A percentile compares a stretch with the other conserved stretches of the same genome.
phyloP scores from a whole-genome alignment of 305 asterid genomes.

The Fraxinus floribunda region DNA sequence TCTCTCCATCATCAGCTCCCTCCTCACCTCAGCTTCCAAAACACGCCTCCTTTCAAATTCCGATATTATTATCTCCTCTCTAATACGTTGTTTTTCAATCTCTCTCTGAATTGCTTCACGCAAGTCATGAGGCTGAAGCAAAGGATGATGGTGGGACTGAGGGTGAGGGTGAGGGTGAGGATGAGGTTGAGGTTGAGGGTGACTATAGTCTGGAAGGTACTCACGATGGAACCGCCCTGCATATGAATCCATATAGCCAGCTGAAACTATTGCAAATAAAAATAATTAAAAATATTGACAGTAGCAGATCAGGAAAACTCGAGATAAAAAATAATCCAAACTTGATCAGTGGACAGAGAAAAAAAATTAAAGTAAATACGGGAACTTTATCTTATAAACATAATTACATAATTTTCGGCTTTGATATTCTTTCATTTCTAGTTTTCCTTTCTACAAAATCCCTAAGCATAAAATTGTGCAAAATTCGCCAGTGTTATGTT shows the following conservation, averaged over 20 bases:
- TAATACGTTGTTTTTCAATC: conserved; percentile 58
- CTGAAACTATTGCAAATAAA: conserved; percentile 22
- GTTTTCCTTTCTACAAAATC: background rate
- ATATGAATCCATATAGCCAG: conserved; percentile 18
- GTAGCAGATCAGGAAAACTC: background rate
- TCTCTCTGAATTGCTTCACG: conserved; percentile 37
- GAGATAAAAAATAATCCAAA: background rate
- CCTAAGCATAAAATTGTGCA: background rate
- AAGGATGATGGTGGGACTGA: background rate
- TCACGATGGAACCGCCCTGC: conserved; percentile 17
- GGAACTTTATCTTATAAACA: background rate
- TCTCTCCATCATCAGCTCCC: conserved; percentile 49
- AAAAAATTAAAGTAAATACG: background rate
- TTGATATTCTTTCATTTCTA: background rate
- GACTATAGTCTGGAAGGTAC: conserved; percentile 7
- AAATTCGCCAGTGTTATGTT: background rate
- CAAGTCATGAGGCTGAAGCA: conserved; percentile 18
- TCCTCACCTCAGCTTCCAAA: conserved; percentile 58
- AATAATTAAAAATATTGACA: background rate
- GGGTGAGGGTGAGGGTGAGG: background rate
- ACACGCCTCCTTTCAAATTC: conserved; percentile 48
- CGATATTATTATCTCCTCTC: conserved; percentile 48
- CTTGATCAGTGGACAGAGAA: background rate
- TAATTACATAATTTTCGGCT: background rate
- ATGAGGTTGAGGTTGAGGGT: background rate